Conservation (phyloP, 371 early-diverging fungal genomes). For the Gilbertella persicaria region DNA sequence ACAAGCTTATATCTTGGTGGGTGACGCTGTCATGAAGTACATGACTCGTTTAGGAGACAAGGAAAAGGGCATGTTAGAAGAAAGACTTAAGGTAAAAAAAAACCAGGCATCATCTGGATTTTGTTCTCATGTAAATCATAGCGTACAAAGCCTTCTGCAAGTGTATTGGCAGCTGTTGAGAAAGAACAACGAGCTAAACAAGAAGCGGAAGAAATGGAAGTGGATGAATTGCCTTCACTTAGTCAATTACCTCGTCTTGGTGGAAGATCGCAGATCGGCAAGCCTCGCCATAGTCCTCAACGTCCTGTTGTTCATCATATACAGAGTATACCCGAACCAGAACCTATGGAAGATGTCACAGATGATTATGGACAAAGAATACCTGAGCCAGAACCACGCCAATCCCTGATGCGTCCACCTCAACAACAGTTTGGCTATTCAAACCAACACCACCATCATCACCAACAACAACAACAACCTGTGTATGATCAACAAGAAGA, state of each 20-base stretch:
- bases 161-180: conserved; percentile 35
- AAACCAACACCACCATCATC: conserved; percentile 25
- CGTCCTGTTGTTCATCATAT: conserved; percentile 17
- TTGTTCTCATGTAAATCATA: not conserved
- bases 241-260: conserved; percentile 31
- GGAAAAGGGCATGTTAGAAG: conserved; percentile 78
- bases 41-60: conserved; percentile 77
- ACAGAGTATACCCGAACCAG: conserved; percentile 34
- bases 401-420: conserved; percentile 2
- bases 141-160: conserved; percentile 46
- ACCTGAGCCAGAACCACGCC: conserved; percentile 14
- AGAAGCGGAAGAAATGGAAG: conserved; percentile 43
- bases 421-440: conserved; percentile 18
- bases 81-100: conserved; percentile 65
- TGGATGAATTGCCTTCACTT: conserved; percentile 41
- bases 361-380: conserved; percentile 39
- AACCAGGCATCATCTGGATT: not conserved
- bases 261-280: conserved; percentile 35
- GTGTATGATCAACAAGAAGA: conserved; percentile 30
- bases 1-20: conserved; percentile 72
- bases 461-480: conserved; percentile 14
- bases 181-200: conserved; percentile 28
- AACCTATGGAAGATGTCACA: conserved; percentile 53
- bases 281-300: conserved; percentile 27
- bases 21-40: conserved; percentile 73